Percentiles rank a stretch among this genome's conserved stretches.
These are phyloP conservation scores for Pestalotiopsis sp. DNA, from an alignment of 2,329 filamentous ascomycete species.

Conservation along the genomic window DNA sequence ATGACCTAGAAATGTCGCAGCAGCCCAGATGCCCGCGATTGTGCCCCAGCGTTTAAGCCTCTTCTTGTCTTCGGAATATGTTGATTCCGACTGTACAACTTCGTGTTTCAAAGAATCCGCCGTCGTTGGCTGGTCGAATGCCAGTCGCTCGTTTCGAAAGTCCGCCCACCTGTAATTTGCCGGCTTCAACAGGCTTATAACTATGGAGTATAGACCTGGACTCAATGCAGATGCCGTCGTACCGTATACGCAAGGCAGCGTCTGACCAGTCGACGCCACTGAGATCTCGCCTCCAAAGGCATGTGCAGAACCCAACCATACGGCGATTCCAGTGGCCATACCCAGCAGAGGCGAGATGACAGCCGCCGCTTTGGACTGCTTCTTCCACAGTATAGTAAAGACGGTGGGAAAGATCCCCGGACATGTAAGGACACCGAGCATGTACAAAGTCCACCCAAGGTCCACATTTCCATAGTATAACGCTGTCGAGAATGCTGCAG, in stretches of 20 bases:
- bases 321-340: constrained; percentile 7
- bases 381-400: constrained; percentile 11
- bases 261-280: neutral
- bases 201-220: constrained; percentile 3
- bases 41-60: constrained; percentile 46
- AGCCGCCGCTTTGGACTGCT: constrained; percentile 35
- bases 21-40: constrained; percentile 45
- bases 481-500: constrained; percentile 33
- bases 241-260: constrained; percentile 7
- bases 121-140: constrained; percentile 32
- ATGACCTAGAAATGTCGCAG: constrained; percentile 51
- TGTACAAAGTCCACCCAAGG: constrained; percentile 36
- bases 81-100: constrained; percentile 18
- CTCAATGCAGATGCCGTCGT: constrained; percentile 6
- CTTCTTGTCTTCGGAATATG: constrained; percentile 31
- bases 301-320: constrained; percentile 6
- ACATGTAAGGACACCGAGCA: constrained; percentile 8
- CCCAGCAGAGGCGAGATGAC: constrained; percentile 7
- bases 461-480: constrained; percentile 55
- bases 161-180: constrained; percentile 21
- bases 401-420: constrained; percentile 9
- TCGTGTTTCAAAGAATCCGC: constrained; percentile 3
- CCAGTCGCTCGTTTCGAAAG: constrained; percentile 39
- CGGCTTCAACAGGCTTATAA: constrained; percentile 7
- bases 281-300: constrained; percentile 6